Percentiles rank a stretch among this genome's conserved stretches.
Evolutionary conservation across 768 basidiomycete species (phyloP).

Genomic region (Rhodotorula kratochvilovae): DNA sequence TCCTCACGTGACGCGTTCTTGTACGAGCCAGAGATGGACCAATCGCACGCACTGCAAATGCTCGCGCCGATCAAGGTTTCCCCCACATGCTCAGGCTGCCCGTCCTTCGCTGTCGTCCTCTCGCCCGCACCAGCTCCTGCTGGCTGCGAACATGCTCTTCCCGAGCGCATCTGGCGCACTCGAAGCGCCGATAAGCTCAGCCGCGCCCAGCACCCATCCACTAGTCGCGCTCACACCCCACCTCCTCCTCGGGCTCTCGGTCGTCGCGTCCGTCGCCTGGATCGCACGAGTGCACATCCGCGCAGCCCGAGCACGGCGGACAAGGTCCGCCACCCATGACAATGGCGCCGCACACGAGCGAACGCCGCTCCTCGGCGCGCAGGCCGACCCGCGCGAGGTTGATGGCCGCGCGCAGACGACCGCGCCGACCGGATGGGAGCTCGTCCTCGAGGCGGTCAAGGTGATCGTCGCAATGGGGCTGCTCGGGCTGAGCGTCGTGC

Average conservation of each 20-base stretch:
- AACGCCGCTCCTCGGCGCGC: background rate
- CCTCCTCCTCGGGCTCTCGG: background rate
- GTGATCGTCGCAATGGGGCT: background rate
- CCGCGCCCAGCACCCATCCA: too few relatives aligned
- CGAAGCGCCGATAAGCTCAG: background rate
- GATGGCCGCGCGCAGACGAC: background rate
- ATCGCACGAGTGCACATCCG: conserved; percentile 2
- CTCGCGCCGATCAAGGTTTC: too few relatives aligned
- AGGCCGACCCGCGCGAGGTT: background rate
- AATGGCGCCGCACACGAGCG: background rate
- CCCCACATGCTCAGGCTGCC: too few relatives aligned
- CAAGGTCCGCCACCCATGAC: rapidly evolving
- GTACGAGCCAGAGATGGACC: too few relatives aligned
- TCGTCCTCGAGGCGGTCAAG: background rate
- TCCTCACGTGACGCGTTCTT: too few relatives aligned
- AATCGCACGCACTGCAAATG: too few relatives aligned
- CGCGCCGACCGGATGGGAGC: conserved; percentile 3
- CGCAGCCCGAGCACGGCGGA: background rate
- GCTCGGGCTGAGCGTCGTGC: background rate
- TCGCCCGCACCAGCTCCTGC: too few relatives aligned
- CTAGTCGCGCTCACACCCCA: conserved; percentile 3
- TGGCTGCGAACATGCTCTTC: background rate
- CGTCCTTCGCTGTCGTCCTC: too few relatives aligned
- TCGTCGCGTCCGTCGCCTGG: background rate
- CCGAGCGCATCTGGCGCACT: background rate